These are phyloP conservation scores for Xylaria digitata DNA, from an alignment of 2,329 filamentous ascomycete genomes.

Conservation along the genomic window DNA sequence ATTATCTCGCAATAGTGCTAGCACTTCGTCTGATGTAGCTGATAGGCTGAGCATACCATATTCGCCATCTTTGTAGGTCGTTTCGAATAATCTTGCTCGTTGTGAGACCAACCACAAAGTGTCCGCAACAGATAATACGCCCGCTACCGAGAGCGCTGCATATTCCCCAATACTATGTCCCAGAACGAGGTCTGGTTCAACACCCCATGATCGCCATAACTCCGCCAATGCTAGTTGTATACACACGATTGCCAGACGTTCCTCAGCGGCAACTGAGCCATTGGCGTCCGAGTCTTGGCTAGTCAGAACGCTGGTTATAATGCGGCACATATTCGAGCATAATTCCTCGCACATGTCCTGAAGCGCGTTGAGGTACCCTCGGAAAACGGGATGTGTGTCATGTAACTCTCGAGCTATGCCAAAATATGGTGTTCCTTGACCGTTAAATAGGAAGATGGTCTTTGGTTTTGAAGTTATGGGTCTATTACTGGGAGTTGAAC, in stretches of 20 bases:
- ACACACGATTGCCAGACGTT: conserved; percentile 51
- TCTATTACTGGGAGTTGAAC: not conserved
- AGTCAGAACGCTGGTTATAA: conserved; percentile 54
- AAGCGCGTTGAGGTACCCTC: conserved; percentile 12
- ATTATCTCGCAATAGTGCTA: conserved; percentile 56
- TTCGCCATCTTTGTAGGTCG: conserved; percentile 63
- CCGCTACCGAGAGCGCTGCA: conserved; percentile 68
- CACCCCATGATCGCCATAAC: conserved; percentile 54
- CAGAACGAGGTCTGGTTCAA: conserved; percentile 55
- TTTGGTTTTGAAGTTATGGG: conserved; percentile 8
- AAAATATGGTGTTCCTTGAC: conserved; percentile 39
- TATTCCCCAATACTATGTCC: conserved; percentile 69
- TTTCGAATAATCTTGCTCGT: conserved; percentile 65
- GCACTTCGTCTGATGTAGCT: conserved; percentile 56
- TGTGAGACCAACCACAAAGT: conserved; percentile 69
- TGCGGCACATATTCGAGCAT: conserved; percentile 42
- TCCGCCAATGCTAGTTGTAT: conserved; percentile 53
- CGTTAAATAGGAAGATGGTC: conserved; percentile 39
- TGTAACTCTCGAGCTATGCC: conserved; percentile 37
- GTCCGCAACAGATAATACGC: conserved; percentile 67
- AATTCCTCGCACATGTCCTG: conserved; percentile 16
- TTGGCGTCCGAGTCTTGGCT: conserved; percentile 42
- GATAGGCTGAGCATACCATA: conserved; percentile 69
- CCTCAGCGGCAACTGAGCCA: conserved; percentile 44
- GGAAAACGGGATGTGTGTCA: conserved; percentile 38